These are phyloP conservation scores for Collybia nuda DNA, from an alignment of 768 basidiomycete genomes.

Conservation along the genomic window DNA sequence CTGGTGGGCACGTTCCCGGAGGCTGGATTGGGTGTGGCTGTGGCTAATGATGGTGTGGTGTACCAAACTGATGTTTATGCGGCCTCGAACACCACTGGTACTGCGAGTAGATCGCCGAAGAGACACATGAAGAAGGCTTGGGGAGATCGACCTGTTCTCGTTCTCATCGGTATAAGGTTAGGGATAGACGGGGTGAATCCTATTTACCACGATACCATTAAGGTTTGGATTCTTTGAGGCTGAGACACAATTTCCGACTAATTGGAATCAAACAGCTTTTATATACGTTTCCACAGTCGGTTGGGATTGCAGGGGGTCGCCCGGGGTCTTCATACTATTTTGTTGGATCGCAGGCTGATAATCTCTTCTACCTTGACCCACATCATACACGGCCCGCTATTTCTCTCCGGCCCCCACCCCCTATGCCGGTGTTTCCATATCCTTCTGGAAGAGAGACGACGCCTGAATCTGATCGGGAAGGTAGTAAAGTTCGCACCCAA, in stretches of 20 bases:
- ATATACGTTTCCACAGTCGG: conserved; percentile 92
- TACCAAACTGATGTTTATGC: conserved; percentile 86
- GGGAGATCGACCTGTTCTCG: conserved; percentile 83
- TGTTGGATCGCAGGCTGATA: conserved; percentile 88
- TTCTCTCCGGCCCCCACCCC: conserved; percentile 54
- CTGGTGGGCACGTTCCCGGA: conserved; percentile 80
- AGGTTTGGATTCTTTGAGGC: conserved; percentile 27
- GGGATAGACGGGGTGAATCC: conserved; percentile 95
- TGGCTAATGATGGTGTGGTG: conserved; percentile 80
- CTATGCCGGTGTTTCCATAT: conserved; percentile 8
- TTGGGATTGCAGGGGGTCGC: conserved; percentile 95
- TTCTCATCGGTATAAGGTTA: conserved; percentile 83
- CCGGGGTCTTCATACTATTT: conserved; percentile 99
- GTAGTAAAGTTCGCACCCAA: conserved; percentile 9
- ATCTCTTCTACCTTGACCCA: conserved; percentile 81
- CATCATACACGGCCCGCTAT: conserved; percentile 78
- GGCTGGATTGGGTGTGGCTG: conserved; percentile 75
- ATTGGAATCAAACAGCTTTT: conserved; percentile 51
- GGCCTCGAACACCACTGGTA: conserved; percentile 53
- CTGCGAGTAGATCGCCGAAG: conserved; percentile 25
- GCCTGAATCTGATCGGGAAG: conserved; percentile 20
- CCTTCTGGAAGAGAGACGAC: conserved; percentile 11
- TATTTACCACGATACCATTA: conserved; percentile 83
- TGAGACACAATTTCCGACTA: not conserved
- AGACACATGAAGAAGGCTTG: conserved; percentile 42